Conservation (phyloP, 371 early-diverging fungal species). For the Funneliformis caledonium region DNA sequence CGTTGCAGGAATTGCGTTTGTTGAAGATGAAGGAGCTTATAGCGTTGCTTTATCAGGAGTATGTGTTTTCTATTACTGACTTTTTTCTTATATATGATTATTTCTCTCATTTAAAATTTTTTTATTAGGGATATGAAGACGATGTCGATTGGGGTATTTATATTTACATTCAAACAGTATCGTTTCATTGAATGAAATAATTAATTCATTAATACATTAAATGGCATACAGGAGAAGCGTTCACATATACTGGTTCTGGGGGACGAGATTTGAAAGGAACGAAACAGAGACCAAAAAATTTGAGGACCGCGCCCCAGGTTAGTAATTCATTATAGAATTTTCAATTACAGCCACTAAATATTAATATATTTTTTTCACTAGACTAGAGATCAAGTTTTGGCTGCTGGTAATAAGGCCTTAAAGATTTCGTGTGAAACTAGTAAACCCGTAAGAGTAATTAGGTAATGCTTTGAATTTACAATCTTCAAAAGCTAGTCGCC, state of each 20-base stretch:
- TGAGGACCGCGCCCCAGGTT: slow-evolving; percentile 49
- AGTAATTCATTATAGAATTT: neutral
- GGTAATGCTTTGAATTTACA: neutral
- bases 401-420: slow-evolving; percentile 34
- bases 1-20: slow-evolving; percentile 47
- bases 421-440: slow-evolving; percentile 42
- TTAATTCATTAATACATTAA: slow-evolving; percentile 41
- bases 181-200: neutral
- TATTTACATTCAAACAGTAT: neutral
- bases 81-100: neutral
- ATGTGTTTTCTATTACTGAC: neutral
- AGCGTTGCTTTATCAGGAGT: slow-evolving; percentile 48
- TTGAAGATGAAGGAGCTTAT: slow-evolving; percentile 41
- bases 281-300: slow-evolving; percentile 46
- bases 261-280: slow-evolving; percentile 52
- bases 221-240: slow-evolving; percentile 52
- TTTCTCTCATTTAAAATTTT: neutral
- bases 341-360: neutral
- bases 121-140: slow-evolving; percentile 47
- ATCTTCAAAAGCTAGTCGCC: too few species aligned
- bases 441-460: slow-evolving; percentile 42
- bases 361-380: neutral
- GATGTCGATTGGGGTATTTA: slow-evolving; percentile 47
- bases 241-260: slow-evolving; percentile 64
- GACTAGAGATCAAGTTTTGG: slow-evolving; percentile 43